Conservation (phyloP, 495 filamentous ascomycete species). For the Podospora conica region DNA sequence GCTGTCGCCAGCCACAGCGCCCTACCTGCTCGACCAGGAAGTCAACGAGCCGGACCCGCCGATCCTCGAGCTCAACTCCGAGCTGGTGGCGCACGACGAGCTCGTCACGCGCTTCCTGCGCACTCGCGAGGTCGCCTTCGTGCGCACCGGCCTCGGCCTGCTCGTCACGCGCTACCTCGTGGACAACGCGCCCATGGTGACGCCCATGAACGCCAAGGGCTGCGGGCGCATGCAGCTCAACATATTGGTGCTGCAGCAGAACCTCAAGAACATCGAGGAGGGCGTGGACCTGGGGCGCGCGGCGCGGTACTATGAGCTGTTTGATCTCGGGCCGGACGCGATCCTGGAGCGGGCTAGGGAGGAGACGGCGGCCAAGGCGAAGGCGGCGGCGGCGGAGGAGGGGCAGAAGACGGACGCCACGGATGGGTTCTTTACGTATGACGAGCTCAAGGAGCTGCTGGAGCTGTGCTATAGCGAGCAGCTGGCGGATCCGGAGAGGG, state of each 20-base stretch:
- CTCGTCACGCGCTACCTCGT: slow-evolving; percentile 41
- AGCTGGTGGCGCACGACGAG: slow-evolving; percentile 78
- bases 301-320: slow-evolving; percentile 73
- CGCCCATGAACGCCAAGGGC: slow-evolving; percentile 53
- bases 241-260: slow-evolving; percentile 89
- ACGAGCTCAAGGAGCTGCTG: slow-evolving; percentile 76
- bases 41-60: slow-evolving; percentile 73
- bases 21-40: slow-evolving; percentile 66
- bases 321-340: slow-evolving; percentile 66
- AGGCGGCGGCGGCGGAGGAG: slow-evolving; percentile 20
- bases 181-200: slow-evolving; percentile 37
- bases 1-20: slow-evolving; percentile 49
- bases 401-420: slow-evolving; percentile 21
- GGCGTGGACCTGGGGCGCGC: slow-evolving; percentile 62
- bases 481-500: slow-evolving; percentile 62
- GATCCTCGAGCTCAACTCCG: slow-evolving; percentile 70
- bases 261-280: slow-evolving; percentile 85
- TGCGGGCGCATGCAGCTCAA: slow-evolving; percentile 80
- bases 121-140: slow-evolving; percentile 57
- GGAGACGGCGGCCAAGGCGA: slow-evolving; percentile 37
- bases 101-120: slow-evolving; percentile 65
- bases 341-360: slow-evolving; percentile 59
- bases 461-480: slow-evolving; percentile 84
- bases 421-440: slow-evolving; percentile 58
- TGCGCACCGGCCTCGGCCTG: slow-evolving; percentile 61